phyloP scores from a whole-genome alignment of 768 basidiomycete species.

The Xerocomus spinulosus region DNA sequence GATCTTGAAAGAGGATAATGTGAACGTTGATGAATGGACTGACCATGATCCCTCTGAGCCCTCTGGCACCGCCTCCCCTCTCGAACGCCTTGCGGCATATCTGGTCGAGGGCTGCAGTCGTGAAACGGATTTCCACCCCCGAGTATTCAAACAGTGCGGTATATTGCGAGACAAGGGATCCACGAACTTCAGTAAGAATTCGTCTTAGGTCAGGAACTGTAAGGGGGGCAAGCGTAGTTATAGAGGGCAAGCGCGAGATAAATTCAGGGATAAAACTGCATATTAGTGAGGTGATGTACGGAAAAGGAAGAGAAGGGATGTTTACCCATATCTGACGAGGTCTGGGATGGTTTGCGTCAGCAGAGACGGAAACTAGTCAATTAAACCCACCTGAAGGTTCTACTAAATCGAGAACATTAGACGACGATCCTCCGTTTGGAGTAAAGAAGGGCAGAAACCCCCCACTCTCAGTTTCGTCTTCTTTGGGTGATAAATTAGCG shows the following conservation, averaged over 20 bases:
- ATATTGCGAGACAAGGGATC: conserved; percentile 89
- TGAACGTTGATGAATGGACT: conserved; percentile 15
- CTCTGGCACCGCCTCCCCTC: conserved; percentile 87
- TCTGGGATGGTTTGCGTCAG: conserved; percentile 40
- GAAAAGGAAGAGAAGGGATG: neutral
- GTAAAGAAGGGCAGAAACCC: conserved; percentile 69
- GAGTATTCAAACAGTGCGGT: conserved; percentile 78
- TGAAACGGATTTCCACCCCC: conserved; percentile 84
- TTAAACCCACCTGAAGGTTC: conserved; percentile 57
- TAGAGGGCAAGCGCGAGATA: conserved; percentile 87
- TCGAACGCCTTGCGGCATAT: conserved; percentile 76
- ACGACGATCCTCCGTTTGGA: conserved; percentile 54
- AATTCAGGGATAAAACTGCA: conserved; percentile 91
- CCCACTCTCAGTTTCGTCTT: conserved; percentile 35
- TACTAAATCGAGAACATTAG: conserved; percentile 59
- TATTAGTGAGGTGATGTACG: conserved; percentile 5
- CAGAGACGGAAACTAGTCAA: neutral
- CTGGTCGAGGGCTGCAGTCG: conserved; percentile 71
- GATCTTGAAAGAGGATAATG: neutral
- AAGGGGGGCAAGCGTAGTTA: conserved; percentile 77
- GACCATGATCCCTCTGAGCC: conserved; percentile 85
- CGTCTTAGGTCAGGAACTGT: conserved; percentile 77
- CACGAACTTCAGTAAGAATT: conserved; percentile 90
- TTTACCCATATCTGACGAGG: conserved; percentile 77
- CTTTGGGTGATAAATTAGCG: conserved; percentile 42